Evolutionary conservation across 495 filamentous ascomycete genomes (phyloP).

Genomic region (Tuber microsphaerosporum): DNA sequence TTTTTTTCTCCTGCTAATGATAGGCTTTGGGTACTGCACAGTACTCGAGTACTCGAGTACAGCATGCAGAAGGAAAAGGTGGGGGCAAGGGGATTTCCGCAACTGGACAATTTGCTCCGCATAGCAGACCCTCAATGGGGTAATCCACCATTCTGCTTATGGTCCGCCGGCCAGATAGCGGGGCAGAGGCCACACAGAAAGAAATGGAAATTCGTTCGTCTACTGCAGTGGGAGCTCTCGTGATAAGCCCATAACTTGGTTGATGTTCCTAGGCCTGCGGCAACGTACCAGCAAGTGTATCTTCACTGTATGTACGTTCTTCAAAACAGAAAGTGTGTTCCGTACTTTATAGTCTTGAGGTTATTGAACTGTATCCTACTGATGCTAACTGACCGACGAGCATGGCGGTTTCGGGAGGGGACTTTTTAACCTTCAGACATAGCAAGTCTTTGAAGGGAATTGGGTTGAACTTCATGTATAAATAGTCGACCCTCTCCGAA

Average conservation of each 20-base stretch:
- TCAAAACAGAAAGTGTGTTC: not conserved
- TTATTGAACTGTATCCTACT: no score
- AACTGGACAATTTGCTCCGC: not conserved
- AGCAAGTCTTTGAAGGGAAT: not conserved
- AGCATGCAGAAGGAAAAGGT: not conserved
- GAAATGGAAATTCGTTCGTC: not conserved
- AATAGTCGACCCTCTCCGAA: conserved; percentile 23
- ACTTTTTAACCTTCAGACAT: no score
- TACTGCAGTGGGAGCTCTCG: not conserved
- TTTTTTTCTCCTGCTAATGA: not conserved
- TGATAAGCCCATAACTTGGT: not conserved
- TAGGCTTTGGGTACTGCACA: not conserved
- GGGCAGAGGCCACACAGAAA: not conserved
- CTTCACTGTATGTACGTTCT: not conserved
- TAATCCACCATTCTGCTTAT: not conserved
- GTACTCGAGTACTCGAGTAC: not conserved
- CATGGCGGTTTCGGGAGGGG: no score
- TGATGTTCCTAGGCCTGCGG: not conserved
- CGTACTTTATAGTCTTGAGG: not conserved
- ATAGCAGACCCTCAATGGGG: not conserved
- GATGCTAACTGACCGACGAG: no score
- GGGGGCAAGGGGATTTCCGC: not conserved
- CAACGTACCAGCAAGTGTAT: not conserved
- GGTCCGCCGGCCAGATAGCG: not conserved
- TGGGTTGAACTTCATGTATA: conserved; percentile 19